phyloP scores from a whole-genome alignment of 1,284 basidiomycete species.

The Hortiboletus rubellus region DNA sequence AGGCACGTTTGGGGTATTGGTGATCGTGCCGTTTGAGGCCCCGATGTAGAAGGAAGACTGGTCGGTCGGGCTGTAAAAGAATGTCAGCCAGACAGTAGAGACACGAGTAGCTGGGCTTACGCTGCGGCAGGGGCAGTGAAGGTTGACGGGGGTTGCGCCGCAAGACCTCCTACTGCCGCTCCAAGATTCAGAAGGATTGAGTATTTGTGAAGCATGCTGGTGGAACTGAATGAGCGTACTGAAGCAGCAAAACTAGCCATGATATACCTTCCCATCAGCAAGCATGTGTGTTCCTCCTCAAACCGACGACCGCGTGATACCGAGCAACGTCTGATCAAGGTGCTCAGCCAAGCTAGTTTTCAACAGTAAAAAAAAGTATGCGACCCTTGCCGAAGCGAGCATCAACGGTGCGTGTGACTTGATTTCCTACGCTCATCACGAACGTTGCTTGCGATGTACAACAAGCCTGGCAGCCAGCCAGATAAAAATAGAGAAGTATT shows the following conservation, averaged over 20 bases:
- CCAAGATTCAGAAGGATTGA: slow-evolving; percentile 14
- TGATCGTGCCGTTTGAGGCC: slow-evolving; percentile 28
- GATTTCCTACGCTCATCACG: no score
- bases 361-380: no score
- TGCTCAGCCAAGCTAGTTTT: no score
- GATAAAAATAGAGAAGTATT: no score
- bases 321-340: no score
- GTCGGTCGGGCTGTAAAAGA: slow-evolving; percentile 26
- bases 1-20: slow-evolving; percentile 27
- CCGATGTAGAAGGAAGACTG: slow-evolving; percentile 31
- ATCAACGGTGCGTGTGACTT: no score
- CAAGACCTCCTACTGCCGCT: slow-evolving; percentile 17
- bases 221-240: background rate
- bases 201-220: slow-evolving; percentile 17
- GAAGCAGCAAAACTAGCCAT: background rate
- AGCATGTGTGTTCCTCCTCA: slow-evolving; percentile 7
- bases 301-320: no score
- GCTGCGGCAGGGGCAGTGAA: slow-evolving; percentile 33
- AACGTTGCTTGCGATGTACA: no score
- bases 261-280: slow-evolving; percentile 5
- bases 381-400: no score
- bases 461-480: no score
- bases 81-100: background rate
- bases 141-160: slow-evolving; percentile 26
- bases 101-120: slow-evolving; percentile 15